Evolutionary conservation across 2,329 filamentous ascomycete genomes (phyloP).

Genomic region (Colletotrichum godetiae): DNA sequence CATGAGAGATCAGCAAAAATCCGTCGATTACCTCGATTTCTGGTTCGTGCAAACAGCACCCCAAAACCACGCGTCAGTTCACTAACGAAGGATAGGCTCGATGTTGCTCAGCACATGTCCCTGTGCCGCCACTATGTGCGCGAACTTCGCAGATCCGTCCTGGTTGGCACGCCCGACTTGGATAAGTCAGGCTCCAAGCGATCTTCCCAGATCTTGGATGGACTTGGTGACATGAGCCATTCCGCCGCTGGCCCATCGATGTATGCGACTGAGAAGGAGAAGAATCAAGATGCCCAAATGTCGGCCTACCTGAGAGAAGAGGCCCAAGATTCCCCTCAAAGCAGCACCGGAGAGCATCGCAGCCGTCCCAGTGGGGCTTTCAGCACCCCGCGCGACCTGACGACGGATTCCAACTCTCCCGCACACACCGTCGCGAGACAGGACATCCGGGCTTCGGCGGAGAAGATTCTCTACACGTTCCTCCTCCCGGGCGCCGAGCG

Average conservation of each 20-base stretch:
- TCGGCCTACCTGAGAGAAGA: conserved; percentile 87
- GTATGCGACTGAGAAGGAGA: conserved; percentile 77
- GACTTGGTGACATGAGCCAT: conserved; percentile 73
- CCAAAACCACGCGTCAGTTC: conserved; percentile 20
- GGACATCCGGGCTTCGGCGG: conserved; percentile 92
- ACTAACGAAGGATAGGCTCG: conserved; percentile 74
- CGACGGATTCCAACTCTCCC: conserved; percentile 84
- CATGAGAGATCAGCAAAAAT: conserved; percentile 98
- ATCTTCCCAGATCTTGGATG: conserved; percentile 83
- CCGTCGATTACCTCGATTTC: conserved; percentile 97
- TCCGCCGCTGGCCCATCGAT: conserved; percentile 70
- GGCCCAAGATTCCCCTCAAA: conserved; percentile 66
- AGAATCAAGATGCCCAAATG: conserved; percentile 87
- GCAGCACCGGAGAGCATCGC: conserved; percentile 55
- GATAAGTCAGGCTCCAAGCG: conserved; percentile 85
- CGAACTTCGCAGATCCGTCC: conserved; percentile 90
- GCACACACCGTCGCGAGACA: conserved; percentile 86
- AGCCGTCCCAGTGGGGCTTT: conserved; percentile 65
- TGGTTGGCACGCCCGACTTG: conserved; percentile 91
- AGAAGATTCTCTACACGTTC: conserved; percentile 99
- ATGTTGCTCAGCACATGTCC: conserved; percentile 99
- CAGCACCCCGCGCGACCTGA: conserved; percentile 70
- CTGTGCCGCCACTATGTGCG: conserved; percentile 97
- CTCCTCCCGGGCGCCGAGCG: conserved; percentile 94
- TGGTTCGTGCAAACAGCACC: conserved; percentile 71